Conservation (phyloP, 768 basidiomycete species). For the Rhizopogon rudus region DNA sequence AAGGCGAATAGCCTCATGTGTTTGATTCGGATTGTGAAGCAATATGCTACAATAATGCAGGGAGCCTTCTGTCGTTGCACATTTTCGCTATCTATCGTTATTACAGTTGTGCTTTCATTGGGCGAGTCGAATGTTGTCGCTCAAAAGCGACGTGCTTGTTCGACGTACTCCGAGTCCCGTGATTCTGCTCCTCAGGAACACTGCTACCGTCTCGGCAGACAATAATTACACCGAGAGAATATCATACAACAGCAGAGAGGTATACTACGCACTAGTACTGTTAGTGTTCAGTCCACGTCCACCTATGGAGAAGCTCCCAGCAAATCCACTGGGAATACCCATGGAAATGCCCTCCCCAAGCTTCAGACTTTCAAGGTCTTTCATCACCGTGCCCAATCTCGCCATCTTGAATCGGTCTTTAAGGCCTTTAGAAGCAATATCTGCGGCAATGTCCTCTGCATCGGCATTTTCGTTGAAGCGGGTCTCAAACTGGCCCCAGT, state of each 20-base stretch:
- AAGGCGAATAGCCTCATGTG: conserved; percentile 52
- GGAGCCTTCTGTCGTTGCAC: too few relatives aligned
- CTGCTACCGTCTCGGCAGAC: too few relatives aligned
- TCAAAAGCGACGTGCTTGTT: too few relatives aligned
- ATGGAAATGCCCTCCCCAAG: conserved; percentile 52
- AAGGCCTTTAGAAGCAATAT: conserved; percentile 39
- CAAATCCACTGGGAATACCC: conserved; percentile 53
- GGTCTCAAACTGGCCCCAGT: conserved; percentile 86
- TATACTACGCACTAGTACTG: background rate
- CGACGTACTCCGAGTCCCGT: too few relatives aligned
- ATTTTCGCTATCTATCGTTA: too few relatives aligned
- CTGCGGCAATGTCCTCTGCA: conserved; percentile 35
- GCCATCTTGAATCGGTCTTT: conserved; percentile 61
- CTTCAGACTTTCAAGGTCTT: conserved; percentile 72
- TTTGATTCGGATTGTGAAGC: background rate
- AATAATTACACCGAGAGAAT: background rate
- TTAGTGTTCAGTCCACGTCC: conserved; percentile 37
- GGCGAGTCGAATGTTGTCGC: too few relatives aligned
- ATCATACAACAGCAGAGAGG: background rate
- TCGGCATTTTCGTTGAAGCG: conserved; percentile 63
- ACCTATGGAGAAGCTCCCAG: conserved; percentile 47
- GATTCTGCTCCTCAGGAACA: too few relatives aligned
- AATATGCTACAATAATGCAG: background rate
- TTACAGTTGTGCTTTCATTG: too few relatives aligned
- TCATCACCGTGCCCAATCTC: conserved; percentile 80